Base-by-base conservation (phyloP, 805 yeast species). In the Dipodascus albidus region DNA sequence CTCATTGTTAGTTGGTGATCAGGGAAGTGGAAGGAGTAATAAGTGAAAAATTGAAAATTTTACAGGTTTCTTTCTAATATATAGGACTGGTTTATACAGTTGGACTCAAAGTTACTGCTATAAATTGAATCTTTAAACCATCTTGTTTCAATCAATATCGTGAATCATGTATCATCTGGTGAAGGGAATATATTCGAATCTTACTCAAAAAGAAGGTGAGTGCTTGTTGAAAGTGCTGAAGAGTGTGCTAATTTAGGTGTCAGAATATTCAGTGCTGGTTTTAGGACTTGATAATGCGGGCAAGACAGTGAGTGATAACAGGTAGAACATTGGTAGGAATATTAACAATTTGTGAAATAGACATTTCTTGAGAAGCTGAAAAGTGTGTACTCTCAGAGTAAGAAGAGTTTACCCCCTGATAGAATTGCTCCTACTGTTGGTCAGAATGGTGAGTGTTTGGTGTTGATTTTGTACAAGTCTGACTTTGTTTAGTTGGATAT, bases 231-330 rank as follows among this genome's bases (percentile, higher is more conserved):
- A 38, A 8, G 15, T 23, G 48, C 51, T 15, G 33, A 15, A 14
- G 3, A 24, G 44, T 27, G 33, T 14, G 1, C 8, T 19, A 19
- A 24, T 9, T n/a, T 15, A n/a, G 20, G 23, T 42, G 50, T 47
- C 48, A 73, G 87, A 84, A 67, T 86, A 86, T 64, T 80, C 89
- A 1, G 78, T 86, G 2, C 74, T 91, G 50, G 86, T 91, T 38
- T 73, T 91, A 21, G 99, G 99, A 19, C 76, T 91, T 24, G 97
- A 91, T 67, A 90, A 91, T 71, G 96, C 98, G 0, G 99, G 99
- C 1, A 91, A 91, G 66, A 93, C 98, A 14, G 70, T 66, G 53
- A 44, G 65, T 59, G 67, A 72, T 9, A 70, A 69, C 53, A 54
- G 31, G 48, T 15, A 19, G 19, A 20, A 3, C 23, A 9, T 4